A percentile compares a stretch with the other conserved stretches of the same genome.
Conservation (phyloP, 768 basidiomycete genomes). For the Lactarius sanguifluus region DNA sequence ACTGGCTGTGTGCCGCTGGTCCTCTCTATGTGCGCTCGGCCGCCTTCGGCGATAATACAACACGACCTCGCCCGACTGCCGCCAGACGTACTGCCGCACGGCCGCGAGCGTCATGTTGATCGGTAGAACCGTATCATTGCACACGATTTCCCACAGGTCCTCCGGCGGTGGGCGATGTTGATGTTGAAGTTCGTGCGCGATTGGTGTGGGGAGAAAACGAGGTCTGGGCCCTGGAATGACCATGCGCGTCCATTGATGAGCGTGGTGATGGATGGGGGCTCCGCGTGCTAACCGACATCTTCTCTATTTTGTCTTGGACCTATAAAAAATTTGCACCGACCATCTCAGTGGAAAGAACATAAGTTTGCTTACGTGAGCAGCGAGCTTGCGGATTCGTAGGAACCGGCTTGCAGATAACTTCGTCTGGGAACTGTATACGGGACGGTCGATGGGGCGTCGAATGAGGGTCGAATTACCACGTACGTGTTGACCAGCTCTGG, state of each 20-base stretch:
- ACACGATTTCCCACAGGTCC: slow-evolving; percentile 82
- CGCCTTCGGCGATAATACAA: slow-evolving; percentile 67
- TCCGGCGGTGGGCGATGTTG: slow-evolving; percentile 41
- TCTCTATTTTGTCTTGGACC: slow-evolving; percentile 85
- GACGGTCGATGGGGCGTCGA: background rate
- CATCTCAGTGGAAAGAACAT: background rate
- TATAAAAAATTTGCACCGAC: slow-evolving; percentile 33
- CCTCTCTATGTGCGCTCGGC: background rate
- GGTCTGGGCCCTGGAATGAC: slow-evolving; percentile 21
- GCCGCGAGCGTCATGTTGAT: slow-evolving; percentile 88
- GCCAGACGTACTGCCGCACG: slow-evolving; percentile 89
- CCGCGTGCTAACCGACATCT: slow-evolving; percentile 39
- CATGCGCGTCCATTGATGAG: slow-evolving; percentile 41
- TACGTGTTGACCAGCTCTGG: slow-evolving; percentile 89
- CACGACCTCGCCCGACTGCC: slow-evolving; percentile 65
- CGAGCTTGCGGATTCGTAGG: slow-evolving; percentile 82
- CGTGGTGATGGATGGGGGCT: slow-evolving; percentile 31
- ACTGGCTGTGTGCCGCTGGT: background rate
- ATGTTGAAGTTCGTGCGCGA: slow-evolving; percentile 35
- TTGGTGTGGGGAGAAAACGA: slow-evolving; percentile 30
- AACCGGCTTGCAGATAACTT: slow-evolving; percentile 88
- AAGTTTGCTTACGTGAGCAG: slow-evolving; percentile 62
- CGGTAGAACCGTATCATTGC: slow-evolving; percentile 81
- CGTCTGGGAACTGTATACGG: slow-evolving; percentile 57
- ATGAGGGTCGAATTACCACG: slow-evolving; percentile 50